Conservation (phyloP, 1,139 yeast genomes). For the Geotrichum reessii region DNA sequence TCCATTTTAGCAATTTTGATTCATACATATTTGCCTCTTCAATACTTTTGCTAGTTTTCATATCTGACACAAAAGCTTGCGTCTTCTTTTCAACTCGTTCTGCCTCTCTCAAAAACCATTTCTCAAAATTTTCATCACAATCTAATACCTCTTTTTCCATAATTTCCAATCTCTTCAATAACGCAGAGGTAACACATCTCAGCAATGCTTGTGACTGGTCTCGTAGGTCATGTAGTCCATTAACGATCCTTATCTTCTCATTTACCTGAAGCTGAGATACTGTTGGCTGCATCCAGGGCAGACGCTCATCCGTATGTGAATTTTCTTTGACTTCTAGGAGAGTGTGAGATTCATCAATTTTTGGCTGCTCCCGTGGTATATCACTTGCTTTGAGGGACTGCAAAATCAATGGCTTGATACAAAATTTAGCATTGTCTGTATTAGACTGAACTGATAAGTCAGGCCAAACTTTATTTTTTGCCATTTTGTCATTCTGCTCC, state of each 20-base stretch:
- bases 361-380: neutral
- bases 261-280: constrained; percentile 1
- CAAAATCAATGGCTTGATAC: too few species aligned
- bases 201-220: constrained; percentile 3
- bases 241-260: constrained; percentile 1
- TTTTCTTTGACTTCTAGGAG: neutral
- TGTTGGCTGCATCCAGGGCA: constrained; percentile 8
- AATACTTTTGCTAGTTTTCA: neutral
- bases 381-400: neutral
- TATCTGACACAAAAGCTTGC: neutral
- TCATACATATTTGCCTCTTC: neutral
- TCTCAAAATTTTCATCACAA: constrained; percentile 1
- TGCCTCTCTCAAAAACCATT: constrained; percentile 7
- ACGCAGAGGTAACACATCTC: neutral
- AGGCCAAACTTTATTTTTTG: too few species aligned
- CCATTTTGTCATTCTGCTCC: too few species aligned
- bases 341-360: neutral
- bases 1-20: neutral
- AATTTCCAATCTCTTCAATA: constrained; percentile 2
- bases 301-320: neutral
- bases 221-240: neutral
- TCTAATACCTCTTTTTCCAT: constrained; percentile 5
- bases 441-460: too few species aligned
- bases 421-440: too few species aligned
- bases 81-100: neutral